Conservation (phyloP, 1,284 basidiomycete species). For the Puccinia novopanici region DNA sequence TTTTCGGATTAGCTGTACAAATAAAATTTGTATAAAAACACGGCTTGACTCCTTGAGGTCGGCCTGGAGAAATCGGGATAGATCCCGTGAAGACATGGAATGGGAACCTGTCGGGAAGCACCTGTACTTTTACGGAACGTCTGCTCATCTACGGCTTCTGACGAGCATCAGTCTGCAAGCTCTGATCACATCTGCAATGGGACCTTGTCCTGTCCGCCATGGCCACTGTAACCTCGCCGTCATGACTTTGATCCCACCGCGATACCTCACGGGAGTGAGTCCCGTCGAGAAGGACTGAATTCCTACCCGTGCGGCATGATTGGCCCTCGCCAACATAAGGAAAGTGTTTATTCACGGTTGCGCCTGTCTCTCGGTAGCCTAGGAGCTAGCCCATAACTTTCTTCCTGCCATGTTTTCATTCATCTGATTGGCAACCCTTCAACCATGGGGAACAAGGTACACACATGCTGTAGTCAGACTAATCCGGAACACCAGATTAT, state of each 20-base stretch:
- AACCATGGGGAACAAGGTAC: not conserved
- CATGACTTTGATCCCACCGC: not conserved
- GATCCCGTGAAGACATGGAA: no score
- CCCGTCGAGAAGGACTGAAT: not conserved
- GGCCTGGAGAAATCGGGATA: no score
- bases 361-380: constrained; percentile 6
- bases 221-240: not conserved
- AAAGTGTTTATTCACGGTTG: not conserved
- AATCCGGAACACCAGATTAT: no score
- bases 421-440: not conserved
- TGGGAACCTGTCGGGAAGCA: no score
- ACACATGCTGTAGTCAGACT: no score
- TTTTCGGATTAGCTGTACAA: no score
- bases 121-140: no score
- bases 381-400: not conserved
- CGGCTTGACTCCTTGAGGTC: no score
- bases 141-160: no score
- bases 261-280: not conserved
- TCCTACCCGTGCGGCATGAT: not conserved
- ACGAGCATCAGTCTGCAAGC: not conserved
- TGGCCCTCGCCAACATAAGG: not conserved
- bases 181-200: no score
- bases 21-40: no score
- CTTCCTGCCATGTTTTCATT: not conserved
- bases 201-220: no score